Evolutionary conservation across 1,139 yeast species (phyloP).

Genomic region (Groenewaldozyma auringiensis): DNA sequence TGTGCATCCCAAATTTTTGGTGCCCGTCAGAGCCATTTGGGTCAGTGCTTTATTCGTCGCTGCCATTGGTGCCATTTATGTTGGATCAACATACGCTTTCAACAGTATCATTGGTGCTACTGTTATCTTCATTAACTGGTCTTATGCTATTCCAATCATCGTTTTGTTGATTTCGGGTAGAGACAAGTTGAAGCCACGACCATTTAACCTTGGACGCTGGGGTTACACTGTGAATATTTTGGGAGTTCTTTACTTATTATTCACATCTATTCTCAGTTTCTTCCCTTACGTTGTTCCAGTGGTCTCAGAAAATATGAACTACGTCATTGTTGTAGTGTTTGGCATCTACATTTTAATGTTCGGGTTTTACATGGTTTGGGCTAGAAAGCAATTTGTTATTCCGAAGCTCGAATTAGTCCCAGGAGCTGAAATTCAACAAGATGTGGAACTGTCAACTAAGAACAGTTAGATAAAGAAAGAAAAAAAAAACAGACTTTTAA

Average conservation of each 20-base stretch:
- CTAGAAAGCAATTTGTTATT: constrained; percentile 8
- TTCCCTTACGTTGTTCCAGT: constrained; percentile 68
- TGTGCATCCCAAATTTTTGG: constrained; percentile 50
- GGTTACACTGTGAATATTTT: constrained; percentile 58
- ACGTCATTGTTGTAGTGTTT: constrained; percentile 47
- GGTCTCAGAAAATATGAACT: constrained; percentile 58
- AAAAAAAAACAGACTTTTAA: too few species aligned
- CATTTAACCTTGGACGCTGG: constrained; percentile 54
- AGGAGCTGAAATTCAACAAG: too few species aligned
- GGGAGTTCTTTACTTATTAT: constrained; percentile 53
- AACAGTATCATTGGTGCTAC: constrained; percentile 81
- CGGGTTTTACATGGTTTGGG: constrained; percentile 12
- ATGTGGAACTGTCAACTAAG: too few species aligned
- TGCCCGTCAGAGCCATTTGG: constrained; percentile 66
- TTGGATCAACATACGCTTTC: constrained; percentile 66
- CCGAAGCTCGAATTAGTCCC: constrained; percentile 9
- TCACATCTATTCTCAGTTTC: constrained; percentile 54
- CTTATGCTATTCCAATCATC: constrained; percentile 68
- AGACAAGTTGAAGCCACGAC: constrained; percentile 57
- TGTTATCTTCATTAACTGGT: constrained; percentile 64
- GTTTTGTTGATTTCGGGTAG: constrained; percentile 51
- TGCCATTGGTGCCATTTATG: constrained; percentile 49
- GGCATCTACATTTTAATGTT: constrained; percentile 11
- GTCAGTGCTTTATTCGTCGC: constrained; percentile 60
- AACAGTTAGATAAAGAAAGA: too few species aligned